A percentile compares a stretch with the other conserved stretches of the same genome.
These are phyloP conservation scores for Curvularia eragrostidis DNA, from an alignment of 2,329 filamentous ascomycete genomes.

Conservation along the genomic window DNA sequence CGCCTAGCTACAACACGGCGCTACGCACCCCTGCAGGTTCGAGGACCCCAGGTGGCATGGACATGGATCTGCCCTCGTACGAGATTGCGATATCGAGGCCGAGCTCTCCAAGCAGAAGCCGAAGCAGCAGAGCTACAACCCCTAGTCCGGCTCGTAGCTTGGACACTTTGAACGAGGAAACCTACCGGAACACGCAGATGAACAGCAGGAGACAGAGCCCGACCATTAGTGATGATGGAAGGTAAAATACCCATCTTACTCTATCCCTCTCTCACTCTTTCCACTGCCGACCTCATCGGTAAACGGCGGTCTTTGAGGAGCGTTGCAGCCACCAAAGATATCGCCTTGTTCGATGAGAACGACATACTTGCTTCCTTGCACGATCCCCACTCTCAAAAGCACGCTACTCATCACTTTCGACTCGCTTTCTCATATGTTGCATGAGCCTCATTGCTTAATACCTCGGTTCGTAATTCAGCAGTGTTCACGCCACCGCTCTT, in stretches of 20 bases:
- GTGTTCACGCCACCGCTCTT: conserved; percentile 10
- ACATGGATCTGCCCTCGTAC: conserved; percentile 53
- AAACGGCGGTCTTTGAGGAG: conserved; percentile 4
- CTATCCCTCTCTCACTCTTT: background rate
- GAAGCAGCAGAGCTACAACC: conserved; percentile 40
- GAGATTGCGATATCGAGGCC: conserved; percentile 55
- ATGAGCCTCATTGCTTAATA: conserved; percentile 27
- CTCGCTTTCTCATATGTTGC: background rate
- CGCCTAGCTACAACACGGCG: conserved; percentile 60
- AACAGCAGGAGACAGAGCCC: conserved; percentile 40
- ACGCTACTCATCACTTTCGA: conserved; percentile 2
- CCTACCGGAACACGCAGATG: conserved; percentile 46
- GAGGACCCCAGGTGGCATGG: conserved; percentile 48
- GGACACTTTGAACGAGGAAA: conserved; percentile 48
- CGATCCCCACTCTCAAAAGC: conserved; percentile 8
- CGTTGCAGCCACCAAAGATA: conserved; percentile 2
- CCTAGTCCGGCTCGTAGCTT: conserved; percentile 45
- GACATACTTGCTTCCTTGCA: background rate
- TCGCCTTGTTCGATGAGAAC: background rate
- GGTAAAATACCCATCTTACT: conserved; percentile 25
- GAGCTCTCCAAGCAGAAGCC: conserved; percentile 46
- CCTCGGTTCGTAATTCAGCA: conserved; percentile 15
- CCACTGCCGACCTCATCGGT: background rate
- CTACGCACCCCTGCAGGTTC: conserved; percentile 54
- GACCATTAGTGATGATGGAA: conserved; percentile 37